These are phyloP conservation scores for Xylaria hypoxylon DNA, from an alignment of 2,329 filamentous ascomycete species.

Conservation along the genomic window DNA sequence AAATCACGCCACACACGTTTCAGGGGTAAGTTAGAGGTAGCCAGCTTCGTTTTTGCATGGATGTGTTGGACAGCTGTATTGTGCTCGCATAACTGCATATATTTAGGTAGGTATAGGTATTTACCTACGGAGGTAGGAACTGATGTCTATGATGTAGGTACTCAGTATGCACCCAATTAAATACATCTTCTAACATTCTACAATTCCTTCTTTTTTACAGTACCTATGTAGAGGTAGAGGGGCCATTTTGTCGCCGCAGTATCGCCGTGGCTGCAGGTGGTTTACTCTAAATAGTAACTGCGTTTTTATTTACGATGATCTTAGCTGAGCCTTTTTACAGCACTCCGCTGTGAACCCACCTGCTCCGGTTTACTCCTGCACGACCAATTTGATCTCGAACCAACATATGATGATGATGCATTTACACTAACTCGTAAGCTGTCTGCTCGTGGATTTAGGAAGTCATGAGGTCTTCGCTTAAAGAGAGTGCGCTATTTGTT, in stretches of 20 bases:
- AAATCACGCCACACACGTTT: slow-evolving; percentile 31
- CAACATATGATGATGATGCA: slow-evolving; percentile 3
- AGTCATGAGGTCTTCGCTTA: slow-evolving; percentile 1
- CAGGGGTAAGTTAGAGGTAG: slow-evolving; percentile 16
- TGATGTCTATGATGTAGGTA: no score
- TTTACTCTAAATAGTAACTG: no score
- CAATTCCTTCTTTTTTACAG: no score
- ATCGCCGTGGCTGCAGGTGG: no score
- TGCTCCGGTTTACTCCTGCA: background rate
- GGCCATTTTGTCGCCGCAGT: no score
- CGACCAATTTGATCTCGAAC: slow-evolving; percentile 4
- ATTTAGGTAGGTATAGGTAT: background rate
- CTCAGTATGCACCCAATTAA: no score
- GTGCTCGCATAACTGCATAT: slow-evolving; percentile 9
- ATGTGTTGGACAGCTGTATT: slow-evolving; percentile 8
- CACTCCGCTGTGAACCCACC: no score
- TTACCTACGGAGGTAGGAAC: no score
- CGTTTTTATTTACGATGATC: slow-evolving; percentile 2
- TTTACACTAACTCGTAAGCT: background rate
- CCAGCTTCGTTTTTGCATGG: background rate
- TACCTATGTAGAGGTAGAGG: no score
- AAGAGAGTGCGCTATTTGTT: slow-evolving; percentile 10
- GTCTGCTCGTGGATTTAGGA: background rate
- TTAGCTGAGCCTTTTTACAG: background rate
- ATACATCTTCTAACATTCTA: no score